Conservation (phyloP, 2,329 filamentous ascomycete species). For the Apiospora koreana region DNA sequence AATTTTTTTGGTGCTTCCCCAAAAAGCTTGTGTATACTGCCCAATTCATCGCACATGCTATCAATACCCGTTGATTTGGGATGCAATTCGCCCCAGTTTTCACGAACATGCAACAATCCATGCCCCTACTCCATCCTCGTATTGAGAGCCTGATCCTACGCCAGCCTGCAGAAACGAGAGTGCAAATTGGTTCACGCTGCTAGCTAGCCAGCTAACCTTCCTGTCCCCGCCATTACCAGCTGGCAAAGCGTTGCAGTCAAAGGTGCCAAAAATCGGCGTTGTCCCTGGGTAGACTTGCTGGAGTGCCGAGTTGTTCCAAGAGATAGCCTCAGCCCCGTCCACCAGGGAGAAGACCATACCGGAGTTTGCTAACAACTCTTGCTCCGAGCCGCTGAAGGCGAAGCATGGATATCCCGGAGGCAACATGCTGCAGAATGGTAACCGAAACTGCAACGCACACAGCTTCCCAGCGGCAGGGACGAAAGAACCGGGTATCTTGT, state of each 20-base stretch:
- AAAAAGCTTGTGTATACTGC: not conserved
- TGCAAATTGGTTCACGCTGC: slow-evolving; percentile 28
- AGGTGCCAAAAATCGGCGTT: slow-evolving; percentile 27
- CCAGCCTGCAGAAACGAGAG: slow-evolving; percentile 33
- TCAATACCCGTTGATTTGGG: not conserved
- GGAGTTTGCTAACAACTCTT: slow-evolving; percentile 28
- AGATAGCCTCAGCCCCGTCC: slow-evolving; percentile 19
- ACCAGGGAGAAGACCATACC: slow-evolving; percentile 30
- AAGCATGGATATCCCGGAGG: slow-evolving; percentile 34
- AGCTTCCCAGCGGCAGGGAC: slow-evolving; percentile 13
- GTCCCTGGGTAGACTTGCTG: slow-evolving; percentile 32
- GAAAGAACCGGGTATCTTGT: slow-evolving; percentile 25
- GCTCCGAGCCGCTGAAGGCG: slow-evolving; percentile 31
- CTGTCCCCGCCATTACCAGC: slow-evolving; percentile 16
- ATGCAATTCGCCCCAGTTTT: not conserved
- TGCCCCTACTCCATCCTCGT: slow-evolving; percentile 30
- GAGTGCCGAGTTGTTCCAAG: slow-evolving; percentile 29
- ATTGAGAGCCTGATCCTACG: slow-evolving; percentile 26
- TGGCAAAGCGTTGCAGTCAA: slow-evolving; percentile 25
- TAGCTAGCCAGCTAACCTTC: slow-evolving; percentile 29
- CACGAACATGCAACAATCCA: slow-evolving; percentile 23
- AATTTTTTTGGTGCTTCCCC: not conserved
- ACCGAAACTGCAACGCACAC: slow-evolving; percentile 35
- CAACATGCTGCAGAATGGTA: slow-evolving; percentile 31
- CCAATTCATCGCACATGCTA: not conserved